Evolutionary conservation across 2,329 filamentous ascomycete genomes (phyloP).

Genomic region (Podosphaera xanthii): DNA sequence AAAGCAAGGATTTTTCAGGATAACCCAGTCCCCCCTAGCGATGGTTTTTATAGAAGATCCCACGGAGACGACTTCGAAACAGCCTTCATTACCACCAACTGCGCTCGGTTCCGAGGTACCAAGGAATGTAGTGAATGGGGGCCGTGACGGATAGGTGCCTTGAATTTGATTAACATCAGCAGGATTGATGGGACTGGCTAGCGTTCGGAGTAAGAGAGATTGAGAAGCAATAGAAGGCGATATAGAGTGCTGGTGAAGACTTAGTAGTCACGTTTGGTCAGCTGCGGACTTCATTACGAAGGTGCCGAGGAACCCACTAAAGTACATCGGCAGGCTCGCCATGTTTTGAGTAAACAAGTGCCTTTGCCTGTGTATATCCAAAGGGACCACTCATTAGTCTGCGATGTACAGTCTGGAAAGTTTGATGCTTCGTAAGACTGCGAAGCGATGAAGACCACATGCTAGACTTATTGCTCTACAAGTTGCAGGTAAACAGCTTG

Average conservation of each 20-base stretch:
- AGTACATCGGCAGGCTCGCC: constrained; percentile 55
- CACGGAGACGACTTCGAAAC: constrained; percentile 63
- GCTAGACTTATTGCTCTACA: too few species aligned
- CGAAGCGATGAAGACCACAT: too few species aligned
- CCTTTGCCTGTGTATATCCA: constrained; percentile 67
- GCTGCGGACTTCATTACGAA: background rate
- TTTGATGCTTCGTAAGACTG: too few species aligned
- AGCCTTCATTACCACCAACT: constrained; percentile 74
- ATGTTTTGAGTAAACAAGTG: constrained; percentile 51
- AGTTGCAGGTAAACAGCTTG: too few species aligned
- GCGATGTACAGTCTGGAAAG: too few species aligned
- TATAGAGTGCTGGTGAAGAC: constrained; percentile 2
- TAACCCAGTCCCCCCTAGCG: constrained; percentile 72
- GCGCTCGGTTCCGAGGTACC: constrained; percentile 57
- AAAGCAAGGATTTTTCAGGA: constrained; percentile 61
- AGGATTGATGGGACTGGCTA: constrained; percentile 84
- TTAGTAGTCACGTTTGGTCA: background rate
- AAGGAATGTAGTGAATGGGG: constrained; percentile 50
- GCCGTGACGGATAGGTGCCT: constrained; percentile 79
- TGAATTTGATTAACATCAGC: constrained; percentile 97
- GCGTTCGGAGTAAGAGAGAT: constrained; percentile 58
- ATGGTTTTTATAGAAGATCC: constrained; percentile 31
- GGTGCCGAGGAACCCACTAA: constrained; percentile 21
- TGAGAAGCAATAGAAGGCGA: constrained; percentile 39
- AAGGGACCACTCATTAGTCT: constrained; percentile 34